Evolutionary conservation across 2,329 filamentous ascomycete genomes (phyloP).

Genomic region (Phyllosticta citriasiana): DNA sequence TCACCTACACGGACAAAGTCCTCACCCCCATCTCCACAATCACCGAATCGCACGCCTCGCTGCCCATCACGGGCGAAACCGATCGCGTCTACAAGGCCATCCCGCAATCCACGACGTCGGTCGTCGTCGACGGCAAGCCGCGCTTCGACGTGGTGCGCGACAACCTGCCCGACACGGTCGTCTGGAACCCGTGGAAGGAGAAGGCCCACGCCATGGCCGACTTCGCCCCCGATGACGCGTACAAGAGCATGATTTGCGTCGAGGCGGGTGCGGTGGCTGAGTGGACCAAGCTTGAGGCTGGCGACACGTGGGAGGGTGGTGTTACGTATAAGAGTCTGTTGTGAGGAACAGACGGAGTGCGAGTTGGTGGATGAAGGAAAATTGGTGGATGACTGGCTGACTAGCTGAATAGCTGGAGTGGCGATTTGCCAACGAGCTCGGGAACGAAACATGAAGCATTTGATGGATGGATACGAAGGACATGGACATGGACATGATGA

Average conservation of each 20-base stretch:
- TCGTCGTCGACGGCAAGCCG: constrained; percentile 53
- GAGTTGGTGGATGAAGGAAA: too few relatives aligned
- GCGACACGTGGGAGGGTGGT: constrained; percentile 57
- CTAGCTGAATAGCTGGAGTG: too few relatives aligned
- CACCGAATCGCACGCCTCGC: constrained; percentile 52
- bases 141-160: constrained; percentile 70
- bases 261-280: constrained; percentile 76
- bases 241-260: constrained; percentile 87
- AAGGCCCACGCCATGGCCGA: constrained; percentile 76
- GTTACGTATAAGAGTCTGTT: constrained; percentile 43
- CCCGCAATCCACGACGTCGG: constrained; percentile 51
- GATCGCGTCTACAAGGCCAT: constrained; percentile 76
- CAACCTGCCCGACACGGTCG: constrained; percentile 76
- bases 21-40: constrained; percentile 47
- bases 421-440: too few relatives aligned
- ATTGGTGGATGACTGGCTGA: too few relatives aligned
- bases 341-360: constrained; percentile 6
- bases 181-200: constrained; percentile 95
- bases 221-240: constrained; percentile 81
- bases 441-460: too few relatives aligned
- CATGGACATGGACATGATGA: too few relatives aligned
- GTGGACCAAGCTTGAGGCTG: constrained; percentile 78
- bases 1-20: constrained; percentile 78
- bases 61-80: constrained; percentile 67
- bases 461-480: too few relatives aligned